Conservation (phyloP, 2,329 filamentous ascomycete genomes). For the Colletotrichum cuscutae region DNA sequence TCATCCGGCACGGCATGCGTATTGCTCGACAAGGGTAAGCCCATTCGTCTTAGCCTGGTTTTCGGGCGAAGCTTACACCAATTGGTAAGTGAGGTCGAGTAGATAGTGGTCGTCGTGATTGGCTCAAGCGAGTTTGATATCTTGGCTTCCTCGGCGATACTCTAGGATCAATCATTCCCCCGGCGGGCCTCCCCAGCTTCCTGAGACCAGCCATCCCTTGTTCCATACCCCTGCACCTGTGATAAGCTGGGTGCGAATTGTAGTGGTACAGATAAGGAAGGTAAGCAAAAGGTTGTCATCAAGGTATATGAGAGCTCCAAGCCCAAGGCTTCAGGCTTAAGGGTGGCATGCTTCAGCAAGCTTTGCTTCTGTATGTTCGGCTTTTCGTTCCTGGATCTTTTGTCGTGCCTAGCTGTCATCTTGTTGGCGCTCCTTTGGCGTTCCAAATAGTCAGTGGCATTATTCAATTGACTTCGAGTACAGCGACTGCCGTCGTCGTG, state of each 20-base stretch:
- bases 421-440: background rate
- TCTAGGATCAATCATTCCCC: background rate
- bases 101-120: background rate
- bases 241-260: background rate
- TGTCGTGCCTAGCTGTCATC: background rate
- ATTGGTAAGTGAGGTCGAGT: background rate
- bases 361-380: background rate
- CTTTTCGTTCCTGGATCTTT: background rate
- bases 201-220: constrained; percentile 11
- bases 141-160: constrained; percentile 27
- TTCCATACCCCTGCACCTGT: constrained; percentile 1
- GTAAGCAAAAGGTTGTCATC: background rate
- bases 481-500: background rate
- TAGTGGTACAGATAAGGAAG: constrained; percentile 4
- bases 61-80: background rate
- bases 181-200: constrained; percentile 1
- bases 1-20: constrained; percentile 20
- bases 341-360: background rate
- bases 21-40: background rate
- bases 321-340: background rate
- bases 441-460: background rate
- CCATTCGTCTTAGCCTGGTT: background rate
- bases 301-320: background rate
- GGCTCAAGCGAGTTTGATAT: constrained; percentile 17
- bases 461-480: background rate